Percentiles rank a stretch among this genome's conserved stretches.
These are phyloP conservation scores for Globisporangium solare DNA, from an alignment of 352 stramenopile species.

Conservation along the genomic window DNA sequence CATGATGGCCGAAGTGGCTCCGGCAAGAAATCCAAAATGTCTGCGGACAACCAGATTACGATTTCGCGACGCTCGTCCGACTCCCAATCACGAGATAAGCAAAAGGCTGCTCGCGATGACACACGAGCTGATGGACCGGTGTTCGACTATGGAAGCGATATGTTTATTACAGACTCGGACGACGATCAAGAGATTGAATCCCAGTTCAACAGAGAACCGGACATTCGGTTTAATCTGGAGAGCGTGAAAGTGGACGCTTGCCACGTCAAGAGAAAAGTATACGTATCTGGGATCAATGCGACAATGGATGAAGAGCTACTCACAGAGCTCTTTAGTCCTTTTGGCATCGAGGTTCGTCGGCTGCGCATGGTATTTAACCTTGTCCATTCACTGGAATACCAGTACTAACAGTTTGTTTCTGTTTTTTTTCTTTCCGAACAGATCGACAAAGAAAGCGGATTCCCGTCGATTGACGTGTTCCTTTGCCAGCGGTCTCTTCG, in stretches of 20 bases:
- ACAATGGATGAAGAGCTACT: conserved; percentile 39
- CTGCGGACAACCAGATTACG: not conserved
- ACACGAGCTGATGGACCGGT: not conserved
- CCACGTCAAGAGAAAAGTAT: conserved; percentile 38
- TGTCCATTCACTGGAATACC: not conserved
- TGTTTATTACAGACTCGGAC: conserved; percentile 56
- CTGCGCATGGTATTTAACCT: not conserved
- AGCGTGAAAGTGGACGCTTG: conserved; percentile 34
- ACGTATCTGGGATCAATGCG: conserved; percentile 51
- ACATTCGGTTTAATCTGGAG: conserved; percentile 53
- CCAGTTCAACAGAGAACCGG: conserved; percentile 15
- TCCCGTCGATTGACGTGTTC: conserved; percentile 48
- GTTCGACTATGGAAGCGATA: conserved; percentile 13
- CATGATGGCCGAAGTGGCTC: not conserved
- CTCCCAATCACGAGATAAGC: not conserved
- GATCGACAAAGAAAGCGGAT: conserved; percentile 39
- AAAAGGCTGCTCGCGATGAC: not conserved
- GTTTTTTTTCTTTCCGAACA: conserved; percentile 15
- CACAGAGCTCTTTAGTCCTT: conserved; percentile 48
- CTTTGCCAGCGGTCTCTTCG: conserved; percentile 45
- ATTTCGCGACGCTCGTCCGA: not conserved
- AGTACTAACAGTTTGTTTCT: conserved; percentile 14
- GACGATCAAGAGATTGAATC: conserved; percentile 24
- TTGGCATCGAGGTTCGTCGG: conserved; percentile 41
- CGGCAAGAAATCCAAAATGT: not conserved